Percentiles rank a stretch among this genome's conserved stretches.
These are phyloP conservation scores for Colletotrichum godetiae DNA, from an alignment of 2,329 filamentous ascomycete genomes.

Conservation along the genomic window DNA sequence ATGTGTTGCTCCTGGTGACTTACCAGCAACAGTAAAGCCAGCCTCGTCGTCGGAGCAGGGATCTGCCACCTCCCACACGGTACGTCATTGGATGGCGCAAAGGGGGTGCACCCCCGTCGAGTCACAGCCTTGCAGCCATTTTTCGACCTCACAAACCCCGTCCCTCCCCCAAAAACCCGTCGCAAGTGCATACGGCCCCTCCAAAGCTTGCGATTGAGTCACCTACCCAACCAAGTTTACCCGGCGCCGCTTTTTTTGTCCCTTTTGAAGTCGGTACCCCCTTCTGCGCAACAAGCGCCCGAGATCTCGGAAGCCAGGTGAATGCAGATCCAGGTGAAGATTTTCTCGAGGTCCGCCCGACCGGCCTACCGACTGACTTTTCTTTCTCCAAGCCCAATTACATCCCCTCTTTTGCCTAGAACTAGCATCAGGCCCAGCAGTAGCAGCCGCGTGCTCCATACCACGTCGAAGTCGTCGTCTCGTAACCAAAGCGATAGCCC, in stretches of 20 bases:
- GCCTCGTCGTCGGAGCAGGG: slow-evolving; percentile 25
- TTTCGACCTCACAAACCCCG: slow-evolving; percentile 34
- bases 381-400: slow-evolving; percentile 32
- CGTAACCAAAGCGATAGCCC: slow-evolving; percentile 4
- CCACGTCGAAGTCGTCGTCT: slow-evolving; percentile 7
- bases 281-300: slow-evolving; percentile 19
- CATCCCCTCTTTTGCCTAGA: slow-evolving; percentile 28
- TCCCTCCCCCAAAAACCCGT: slow-evolving; percentile 30
- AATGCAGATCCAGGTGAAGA: slow-evolving; percentile 34
- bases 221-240: slow-evolving; percentile 24
- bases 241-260: slow-evolving; percentile 29
- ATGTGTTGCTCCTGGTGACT: too few species aligned
- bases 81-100: slow-evolving; percentile 21
- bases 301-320: slow-evolving; percentile 33
- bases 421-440: not conserved
- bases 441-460: slow-evolving; percentile 18
- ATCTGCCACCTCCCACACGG: not conserved
- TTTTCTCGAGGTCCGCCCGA: slow-evolving; percentile 36
- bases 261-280: slow-evolving; percentile 22
- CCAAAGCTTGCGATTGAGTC: slow-evolving; percentile 36
- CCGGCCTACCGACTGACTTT: slow-evolving; percentile 36
- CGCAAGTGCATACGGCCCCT: slow-evolving; percentile 30
- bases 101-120: slow-evolving; percentile 21
- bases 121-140: slow-evolving; percentile 32
- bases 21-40: not conserved